Percentiles rank a stretch among this genome's conserved stretches.
Conservation (phyloP, 2,329 filamentous ascomycete genomes). For the Huntiella moniliformis region DNA sequence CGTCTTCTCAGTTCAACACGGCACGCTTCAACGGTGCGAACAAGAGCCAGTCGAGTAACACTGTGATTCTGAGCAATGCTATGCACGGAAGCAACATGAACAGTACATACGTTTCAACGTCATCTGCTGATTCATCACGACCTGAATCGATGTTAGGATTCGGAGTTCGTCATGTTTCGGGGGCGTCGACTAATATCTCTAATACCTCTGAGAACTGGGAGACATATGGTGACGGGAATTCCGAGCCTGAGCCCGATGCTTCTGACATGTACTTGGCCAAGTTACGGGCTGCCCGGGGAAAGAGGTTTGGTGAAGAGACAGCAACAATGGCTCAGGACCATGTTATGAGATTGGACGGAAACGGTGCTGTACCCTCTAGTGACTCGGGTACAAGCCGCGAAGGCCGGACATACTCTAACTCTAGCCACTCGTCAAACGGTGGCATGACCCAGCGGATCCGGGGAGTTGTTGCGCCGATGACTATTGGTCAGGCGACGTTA, state of each 20-base stretch:
- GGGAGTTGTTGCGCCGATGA: conserved; percentile 19
- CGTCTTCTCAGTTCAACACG: conserved; percentile 17
- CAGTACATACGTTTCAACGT: conserved; percentile 23
- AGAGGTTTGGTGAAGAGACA: conserved; percentile 21
- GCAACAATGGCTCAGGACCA: conserved; percentile 16
- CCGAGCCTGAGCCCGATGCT: conserved; percentile 55
- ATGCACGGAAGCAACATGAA: background rate
- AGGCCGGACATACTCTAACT: conserved; percentile 6
- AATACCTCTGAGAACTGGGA: conserved; percentile 88
- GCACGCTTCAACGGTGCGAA: conserved; percentile 15
- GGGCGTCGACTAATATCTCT: conserved; percentile 48
- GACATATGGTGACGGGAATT: conserved; percentile 65
- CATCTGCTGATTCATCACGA: conserved; percentile 13
- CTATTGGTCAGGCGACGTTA: too few relatives aligned
- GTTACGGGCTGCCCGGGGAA: conserved; percentile 42
- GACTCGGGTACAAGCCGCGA: background rate
- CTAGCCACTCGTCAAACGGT: conserved; percentile 5
- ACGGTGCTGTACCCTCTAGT: too few relatives aligned
- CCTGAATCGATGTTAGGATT: conserved; percentile 7
- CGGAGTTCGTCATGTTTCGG: conserved; percentile 40
- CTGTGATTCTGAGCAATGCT: too few relatives aligned
- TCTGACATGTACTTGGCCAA: conserved; percentile 68
- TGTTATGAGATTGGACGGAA: background rate
- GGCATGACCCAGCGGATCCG: conserved; percentile 3
- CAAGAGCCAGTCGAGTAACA: background rate